Percentiles rank a stretch among this genome's conserved stretches.
Evolutionary conservation across 805 yeast genomes (phyloP).

Genomic region (Kodamaea sagamina): DNA sequence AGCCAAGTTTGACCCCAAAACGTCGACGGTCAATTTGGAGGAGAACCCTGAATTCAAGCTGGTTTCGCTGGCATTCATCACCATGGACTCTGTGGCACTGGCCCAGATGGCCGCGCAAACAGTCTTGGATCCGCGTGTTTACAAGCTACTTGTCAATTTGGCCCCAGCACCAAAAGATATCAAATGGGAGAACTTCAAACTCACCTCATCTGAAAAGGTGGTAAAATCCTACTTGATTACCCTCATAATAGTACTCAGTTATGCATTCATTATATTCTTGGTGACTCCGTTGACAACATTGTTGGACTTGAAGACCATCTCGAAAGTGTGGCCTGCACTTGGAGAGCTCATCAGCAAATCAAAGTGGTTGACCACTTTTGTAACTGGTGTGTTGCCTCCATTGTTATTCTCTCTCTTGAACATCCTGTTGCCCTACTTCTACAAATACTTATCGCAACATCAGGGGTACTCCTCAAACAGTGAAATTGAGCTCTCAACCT

Average conservation of each 20-base stretch:
- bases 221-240: constrained; percentile 44
- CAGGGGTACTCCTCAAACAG: constrained; percentile 60
- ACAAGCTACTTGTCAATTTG: constrained; percentile 41
- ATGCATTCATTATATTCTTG: constrained; percentile 54
- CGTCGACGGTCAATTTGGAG: constrained; percentile 28
- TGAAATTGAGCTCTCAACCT: constrained; percentile 57
- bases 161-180: constrained; percentile 53
- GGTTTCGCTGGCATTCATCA: constrained; percentile 47
- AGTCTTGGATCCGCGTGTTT: constrained; percentile 46
- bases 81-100: constrained; percentile 50
- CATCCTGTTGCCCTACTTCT: constrained; percentile 55
- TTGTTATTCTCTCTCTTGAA: constrained; percentile 57
- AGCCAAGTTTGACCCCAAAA: constrained; percentile 30
- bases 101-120: constrained; percentile 54
- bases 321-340: constrained; percentile 58
- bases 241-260: constrained; percentile 47
- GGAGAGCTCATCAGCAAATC: constrained; percentile 55
- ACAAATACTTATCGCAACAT: constrained; percentile 48
- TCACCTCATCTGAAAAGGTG: constrained; percentile 41
- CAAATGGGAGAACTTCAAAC: constrained; percentile 47
- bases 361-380: constrained; percentile 53
- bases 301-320: constrained; percentile 55
- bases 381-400: constrained; percentile 65
- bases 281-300: constrained; percentile 59
- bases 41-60: constrained; percentile 37